These are phyloP conservation scores for Fusarium nisikadoi DNA, from an alignment of 2,329 filamentous ascomycete genomes.

Conservation along the genomic window DNA sequence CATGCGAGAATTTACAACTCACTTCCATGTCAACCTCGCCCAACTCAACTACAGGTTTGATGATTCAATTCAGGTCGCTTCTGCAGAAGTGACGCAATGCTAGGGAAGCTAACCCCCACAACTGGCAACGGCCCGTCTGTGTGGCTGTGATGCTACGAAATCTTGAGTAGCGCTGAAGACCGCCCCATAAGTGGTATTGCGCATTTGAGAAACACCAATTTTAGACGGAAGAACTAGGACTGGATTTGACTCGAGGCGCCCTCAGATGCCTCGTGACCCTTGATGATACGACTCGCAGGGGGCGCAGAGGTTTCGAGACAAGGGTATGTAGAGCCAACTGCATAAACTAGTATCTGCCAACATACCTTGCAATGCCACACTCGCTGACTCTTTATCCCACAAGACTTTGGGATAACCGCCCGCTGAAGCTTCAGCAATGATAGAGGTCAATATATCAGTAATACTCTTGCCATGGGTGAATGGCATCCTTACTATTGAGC, in stretches of 20 bases:
- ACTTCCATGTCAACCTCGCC: not conserved
- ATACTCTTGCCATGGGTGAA: not conserved
- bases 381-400: not conserved
- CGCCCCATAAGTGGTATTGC: not conserved
- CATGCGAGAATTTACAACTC: not conserved
- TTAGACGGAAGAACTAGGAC: not conserved
- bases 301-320: conserved; percentile 30
- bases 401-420: not conserved
- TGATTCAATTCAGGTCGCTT: not conserved
- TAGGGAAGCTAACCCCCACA: conserved; percentile 4
- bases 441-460: not conserved
- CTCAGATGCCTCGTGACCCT: conserved; percentile 9
- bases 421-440: not conserved
- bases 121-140: conserved; percentile 21
- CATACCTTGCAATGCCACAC: not conserved
- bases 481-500: not conserved
- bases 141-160: conserved; percentile 20
- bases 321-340: conserved; percentile 22
- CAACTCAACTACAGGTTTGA: not conserved
- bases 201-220: not conserved
- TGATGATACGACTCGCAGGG: conserved; percentile 7
- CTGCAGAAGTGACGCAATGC: not conserved
- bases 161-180: not conserved
- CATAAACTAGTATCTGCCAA: conserved; percentile 1
- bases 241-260: not conserved